Percentiles rank a stretch among this genome's conserved stretches.
Evolutionary conservation across 2,329 filamentous ascomycete genomes (phyloP).

Genomic region (Coniochaeta prunicola): DNA sequence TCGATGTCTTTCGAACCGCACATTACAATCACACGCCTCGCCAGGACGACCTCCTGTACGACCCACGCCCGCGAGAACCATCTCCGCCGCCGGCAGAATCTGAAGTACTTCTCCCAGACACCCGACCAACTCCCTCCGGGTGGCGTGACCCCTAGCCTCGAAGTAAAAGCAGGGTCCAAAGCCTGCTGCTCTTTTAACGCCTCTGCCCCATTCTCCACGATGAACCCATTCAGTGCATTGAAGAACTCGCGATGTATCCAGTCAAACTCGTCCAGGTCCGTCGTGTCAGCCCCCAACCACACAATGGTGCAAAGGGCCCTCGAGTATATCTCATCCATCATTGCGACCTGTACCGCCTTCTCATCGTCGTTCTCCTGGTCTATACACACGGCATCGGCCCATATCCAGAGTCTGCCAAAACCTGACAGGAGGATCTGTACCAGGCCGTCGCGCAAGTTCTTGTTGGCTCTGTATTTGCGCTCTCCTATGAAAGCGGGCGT

Average conservation of each 20-base stretch:
- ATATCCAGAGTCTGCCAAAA: background rate
- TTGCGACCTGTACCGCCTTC: constrained; percentile 1
- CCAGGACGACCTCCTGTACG: constrained; percentile 2
- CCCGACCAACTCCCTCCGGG: background rate
- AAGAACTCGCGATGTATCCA: constrained; percentile 1
- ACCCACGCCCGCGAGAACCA: constrained; percentile 4
- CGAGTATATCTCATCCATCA: constrained; percentile 3
- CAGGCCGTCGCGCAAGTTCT: constrained; percentile 1
- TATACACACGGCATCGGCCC: constrained; percentile 3
- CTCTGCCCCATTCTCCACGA: background rate
- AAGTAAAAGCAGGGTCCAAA: background rate
- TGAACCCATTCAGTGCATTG: background rate
- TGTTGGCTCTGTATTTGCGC: background rate
- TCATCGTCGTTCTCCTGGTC: constrained; percentile 1
- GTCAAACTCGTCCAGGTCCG: background rate
- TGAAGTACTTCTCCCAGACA: background rate
- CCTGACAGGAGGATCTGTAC: background rate
- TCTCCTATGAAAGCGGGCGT: background rate
- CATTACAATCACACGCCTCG: background rate
- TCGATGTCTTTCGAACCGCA: background rate
- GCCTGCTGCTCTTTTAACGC: background rate
- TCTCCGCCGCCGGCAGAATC: background rate
- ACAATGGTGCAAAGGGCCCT: background rate
- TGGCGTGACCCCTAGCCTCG: background rate
- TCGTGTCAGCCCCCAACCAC: background rate